Evolutionary conservation across 371 early-diverging fungal genomes (phyloP).

Genomic region (Rhizopus microsporus): DNA sequence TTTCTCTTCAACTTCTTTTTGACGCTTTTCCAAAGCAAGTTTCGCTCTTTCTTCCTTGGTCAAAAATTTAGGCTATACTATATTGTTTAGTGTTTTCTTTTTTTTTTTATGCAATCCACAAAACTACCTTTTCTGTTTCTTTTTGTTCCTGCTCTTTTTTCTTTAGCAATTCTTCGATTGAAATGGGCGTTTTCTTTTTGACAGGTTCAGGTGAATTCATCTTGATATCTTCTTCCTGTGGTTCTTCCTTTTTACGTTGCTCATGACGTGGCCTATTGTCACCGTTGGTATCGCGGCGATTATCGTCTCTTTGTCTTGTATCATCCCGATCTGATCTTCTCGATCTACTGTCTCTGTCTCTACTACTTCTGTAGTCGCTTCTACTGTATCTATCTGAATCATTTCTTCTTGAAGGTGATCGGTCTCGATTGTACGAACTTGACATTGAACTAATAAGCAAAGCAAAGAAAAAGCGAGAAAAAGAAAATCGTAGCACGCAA

Average conservation of each 20-base stretch:
- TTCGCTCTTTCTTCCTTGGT: slow-evolving; percentile 91
- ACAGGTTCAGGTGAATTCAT: slow-evolving; percentile 19
- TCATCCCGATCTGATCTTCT: slow-evolving; percentile 13
- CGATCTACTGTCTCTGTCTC: slow-evolving; percentile 27
- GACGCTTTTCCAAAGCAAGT: slow-evolving; percentile 80
- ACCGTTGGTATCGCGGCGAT: slow-evolving; percentile 15
- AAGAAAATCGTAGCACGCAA: neutral
- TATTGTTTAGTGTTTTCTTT: neutral
- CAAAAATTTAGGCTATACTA: slow-evolving; percentile 77
- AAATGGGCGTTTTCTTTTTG: slow-evolving; percentile 65
- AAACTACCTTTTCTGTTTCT: slow-evolving; percentile 52
- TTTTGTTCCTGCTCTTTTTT: slow-evolving; percentile 62
- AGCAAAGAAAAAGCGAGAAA: slow-evolving; percentile 3
- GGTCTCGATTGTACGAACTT: slow-evolving; percentile 18
- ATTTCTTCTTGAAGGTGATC: slow-evolving; percentile 26
- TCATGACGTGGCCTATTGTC: slow-evolving; percentile 16
- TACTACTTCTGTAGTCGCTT: slow-evolving; percentile 4
- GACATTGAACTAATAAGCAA: slow-evolving; percentile 14
- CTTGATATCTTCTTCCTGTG: slow-evolving; percentile 17
- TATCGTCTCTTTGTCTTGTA: neutral
- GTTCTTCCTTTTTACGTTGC: slow-evolving; percentile 14
- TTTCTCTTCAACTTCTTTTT: slow-evolving; percentile 79
- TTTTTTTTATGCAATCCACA: neutral
- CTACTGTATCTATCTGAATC: slow-evolving; percentile 30
- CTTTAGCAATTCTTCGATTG: slow-evolving; percentile 74